Conservation (phyloP, 768 basidiomycete species). For the Pholiota molesta region DNA sequence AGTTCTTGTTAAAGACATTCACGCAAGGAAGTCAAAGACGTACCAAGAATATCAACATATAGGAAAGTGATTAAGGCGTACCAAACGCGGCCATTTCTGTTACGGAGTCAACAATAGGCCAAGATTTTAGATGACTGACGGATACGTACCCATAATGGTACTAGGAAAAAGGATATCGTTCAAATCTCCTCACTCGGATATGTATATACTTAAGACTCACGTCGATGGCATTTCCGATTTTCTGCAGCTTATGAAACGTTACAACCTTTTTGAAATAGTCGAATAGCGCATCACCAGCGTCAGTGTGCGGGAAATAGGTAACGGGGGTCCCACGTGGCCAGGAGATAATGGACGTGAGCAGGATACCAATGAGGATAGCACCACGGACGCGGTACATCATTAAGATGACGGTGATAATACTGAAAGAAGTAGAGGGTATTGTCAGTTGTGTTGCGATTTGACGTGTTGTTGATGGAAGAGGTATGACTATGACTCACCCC, state of each 20-base stretch:
- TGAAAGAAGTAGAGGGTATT: conserved; percentile 25
- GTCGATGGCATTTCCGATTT: conserved; percentile 68
- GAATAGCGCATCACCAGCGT: conserved; percentile 69
- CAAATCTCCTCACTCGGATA: neutral
- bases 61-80: conserved; percentile 89
- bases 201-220: conserved; percentile 43
- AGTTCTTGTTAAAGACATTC: neutral
- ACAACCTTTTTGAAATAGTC: conserved; percentile 87
- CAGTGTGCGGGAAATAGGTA: conserved; percentile 80
- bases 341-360: conserved; percentile 82
- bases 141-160: conserved; percentile 46
- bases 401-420: conserved; percentile 74
- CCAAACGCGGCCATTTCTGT: conserved; percentile 76
- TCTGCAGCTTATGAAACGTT: conserved; percentile 65
- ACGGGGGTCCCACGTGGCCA: conserved; percentile 86
- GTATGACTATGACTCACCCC: conserved; percentile 56
- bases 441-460: neutral
- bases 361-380: conserved; percentile 81
- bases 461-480: too few species aligned
- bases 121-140: neutral
- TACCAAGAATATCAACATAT: conserved; percentile 84
- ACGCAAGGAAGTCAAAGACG: conserved; percentile 20
- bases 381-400: conserved; percentile 88
- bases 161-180: conserved; percentile 28
- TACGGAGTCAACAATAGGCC: conserved; percentile 17